Percentiles rank a stretch among this genome's conserved stretches.
Conservation (phyloP, 176 grass and related monocot species). For the Triticum monococcum region DNA sequence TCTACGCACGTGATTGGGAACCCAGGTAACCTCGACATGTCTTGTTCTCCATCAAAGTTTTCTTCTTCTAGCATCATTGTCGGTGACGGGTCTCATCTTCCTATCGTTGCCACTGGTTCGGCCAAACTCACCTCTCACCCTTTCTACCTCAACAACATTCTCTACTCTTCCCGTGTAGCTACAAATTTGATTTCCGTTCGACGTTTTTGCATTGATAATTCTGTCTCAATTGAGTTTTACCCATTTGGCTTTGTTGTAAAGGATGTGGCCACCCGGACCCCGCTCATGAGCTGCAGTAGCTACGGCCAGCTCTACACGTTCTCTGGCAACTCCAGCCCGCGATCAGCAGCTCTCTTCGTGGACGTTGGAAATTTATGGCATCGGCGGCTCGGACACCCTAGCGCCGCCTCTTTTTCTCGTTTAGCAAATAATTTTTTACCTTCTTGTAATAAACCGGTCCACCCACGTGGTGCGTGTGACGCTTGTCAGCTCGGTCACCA, state of each 20-base stretch:
- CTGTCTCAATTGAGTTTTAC: not conserved
- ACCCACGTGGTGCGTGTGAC: no score
- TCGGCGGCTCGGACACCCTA: no score
- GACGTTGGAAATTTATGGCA: no score
- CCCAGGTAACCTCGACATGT: not conserved
- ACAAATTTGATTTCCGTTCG: not conserved
- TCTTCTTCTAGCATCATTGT: not conserved
- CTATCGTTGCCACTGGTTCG: not conserved
- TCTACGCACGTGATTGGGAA: not conserved
- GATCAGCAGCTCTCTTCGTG: rapidly evolving
- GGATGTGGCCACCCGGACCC: not conserved
- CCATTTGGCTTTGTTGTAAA: not conserved
- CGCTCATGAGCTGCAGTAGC: no score
- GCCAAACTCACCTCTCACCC: not conserved
- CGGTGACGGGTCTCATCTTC: not conserved
- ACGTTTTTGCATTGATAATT: not conserved
- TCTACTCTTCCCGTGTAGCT: not conserved
- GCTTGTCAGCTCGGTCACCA: no score
- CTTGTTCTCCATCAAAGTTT: not conserved
- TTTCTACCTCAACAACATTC: not conserved
- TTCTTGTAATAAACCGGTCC: no score
- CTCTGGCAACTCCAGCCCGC: no score
- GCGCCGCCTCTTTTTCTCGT: no score
- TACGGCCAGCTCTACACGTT: no score
- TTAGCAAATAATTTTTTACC: no score